Base-by-base conservation (phyloP, 352 stramenopile genomes). In the Phytopythium cucurbitacearum region DNA sequence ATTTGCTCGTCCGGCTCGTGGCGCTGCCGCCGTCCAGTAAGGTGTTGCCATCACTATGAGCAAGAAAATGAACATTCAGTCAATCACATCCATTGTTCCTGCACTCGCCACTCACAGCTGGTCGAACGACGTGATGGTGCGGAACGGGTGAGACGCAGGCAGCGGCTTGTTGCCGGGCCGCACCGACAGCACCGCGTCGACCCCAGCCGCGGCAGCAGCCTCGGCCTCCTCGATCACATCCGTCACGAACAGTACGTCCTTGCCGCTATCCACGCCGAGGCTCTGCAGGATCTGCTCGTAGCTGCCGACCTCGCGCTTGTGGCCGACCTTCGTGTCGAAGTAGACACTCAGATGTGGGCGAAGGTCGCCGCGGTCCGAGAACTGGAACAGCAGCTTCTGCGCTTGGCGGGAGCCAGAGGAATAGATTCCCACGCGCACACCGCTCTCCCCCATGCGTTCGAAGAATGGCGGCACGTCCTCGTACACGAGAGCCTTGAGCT, bases 371-470 rank as follows among this genome's bases (percentile, higher is more conserved):
- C 86, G 70, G 59, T 89, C 64, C 3, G 85, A 91, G 64, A 95
- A 84, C 58, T 89, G 71, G 57, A 97, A 96, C 6, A 97, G 69
- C 63, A 92, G 65, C 16, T 83, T 80, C 61, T 97, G 89, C 12
- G 89, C 89, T 48, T 89, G 71, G 13, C 84, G 74, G 61, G 85
- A 97, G 10, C 95, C 95, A 6, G 91, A 98, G 39, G 87, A 97
- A 68, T 98, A 98, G 61, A 98, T 98, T 51, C 87, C 88, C 13
- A 98, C 78, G 44, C 75, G 69, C 40, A 97, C 74, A 45, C 79
- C 77, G 15, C 73, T 67, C 3, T 63, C 50, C 16, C 78, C 63
- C 66, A 96, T 91, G 53, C 90, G 92, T 16, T 84, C 45, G 15
- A 98, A 60, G 48, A 93, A 91, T 7, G 64, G 68, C 10, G 85